Evolutionary conservation across 2,329 filamentous ascomycete species (phyloP).

Genomic region (Beauveria pseudobassiana): DNA sequence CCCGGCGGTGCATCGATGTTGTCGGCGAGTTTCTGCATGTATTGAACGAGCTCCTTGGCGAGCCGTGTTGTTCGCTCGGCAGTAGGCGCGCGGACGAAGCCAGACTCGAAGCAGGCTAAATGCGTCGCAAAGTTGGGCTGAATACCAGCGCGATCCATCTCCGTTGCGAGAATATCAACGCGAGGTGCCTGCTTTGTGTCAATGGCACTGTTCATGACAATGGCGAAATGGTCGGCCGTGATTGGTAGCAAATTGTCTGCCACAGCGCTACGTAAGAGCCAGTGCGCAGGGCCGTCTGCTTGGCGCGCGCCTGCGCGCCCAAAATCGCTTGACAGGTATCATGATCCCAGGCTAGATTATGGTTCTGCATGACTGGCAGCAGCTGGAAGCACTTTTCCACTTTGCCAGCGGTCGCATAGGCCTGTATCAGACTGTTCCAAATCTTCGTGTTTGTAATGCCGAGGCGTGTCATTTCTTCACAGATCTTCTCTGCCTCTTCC

Average conservation of each 20-base stretch:
- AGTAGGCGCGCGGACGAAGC: conserved; percentile 20
- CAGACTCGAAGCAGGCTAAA: conserved; percentile 35
- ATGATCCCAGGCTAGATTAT: conserved; percentile 38
- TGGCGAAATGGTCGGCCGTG: conserved; percentile 40
- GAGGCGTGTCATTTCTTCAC: conserved; percentile 42
- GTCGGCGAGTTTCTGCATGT: conserved; percentile 20
- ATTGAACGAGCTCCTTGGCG: conserved; percentile 22
- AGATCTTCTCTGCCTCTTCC: conserved; percentile 30
- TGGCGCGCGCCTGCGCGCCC: conserved; percentile 39
- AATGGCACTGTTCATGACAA: conserved; percentile 46
- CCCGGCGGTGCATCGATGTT: conserved; percentile 4
- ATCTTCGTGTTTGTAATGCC: conserved; percentile 49
- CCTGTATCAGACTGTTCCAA: conserved; percentile 72
- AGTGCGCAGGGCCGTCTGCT: conserved; percentile 42
- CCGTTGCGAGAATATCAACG: conserved; percentile 29
- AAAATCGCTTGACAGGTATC: conserved; percentile 45
- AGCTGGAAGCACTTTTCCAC: conserved; percentile 41
- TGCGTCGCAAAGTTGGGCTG: conserved; percentile 35
- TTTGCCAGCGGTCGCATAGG: conserved; percentile 57
- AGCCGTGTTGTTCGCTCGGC: conserved; percentile 19
- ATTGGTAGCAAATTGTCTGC: conserved; percentile 38
- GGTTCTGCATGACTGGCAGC: conserved; percentile 40
- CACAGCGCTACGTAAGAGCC: conserved; percentile 37
- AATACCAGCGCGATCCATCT: conserved; percentile 36
- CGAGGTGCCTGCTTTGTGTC: conserved; percentile 33